Evolutionary conservation across 2,329 filamentous ascomycete species (phyloP), one percentile per base, ranked within the genome.

Genomic region (Aureobasidium zeae): DNA sequence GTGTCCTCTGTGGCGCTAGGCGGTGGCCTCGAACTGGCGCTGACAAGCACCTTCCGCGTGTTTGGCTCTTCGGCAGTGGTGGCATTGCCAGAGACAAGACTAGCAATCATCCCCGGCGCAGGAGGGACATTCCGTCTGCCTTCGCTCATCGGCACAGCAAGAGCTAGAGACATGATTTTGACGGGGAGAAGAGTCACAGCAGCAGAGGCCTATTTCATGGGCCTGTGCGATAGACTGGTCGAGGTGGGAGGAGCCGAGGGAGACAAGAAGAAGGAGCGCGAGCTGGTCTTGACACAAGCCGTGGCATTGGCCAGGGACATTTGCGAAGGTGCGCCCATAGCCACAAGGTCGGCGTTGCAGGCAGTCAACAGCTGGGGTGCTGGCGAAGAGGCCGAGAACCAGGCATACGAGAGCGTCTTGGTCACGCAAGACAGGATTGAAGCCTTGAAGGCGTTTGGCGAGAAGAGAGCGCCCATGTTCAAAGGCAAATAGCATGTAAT

Each of bases 71-170:
- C 80, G 24, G 83, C 86, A 12, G 68, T 72, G 17, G 78, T 98
- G 44, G 88, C 79, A 0, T 76, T 96, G 4, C 91, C 91, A 1
- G 91, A 98, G 63, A 96, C 91, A 1, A 75, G 88, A 2, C 74
- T 98, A 2, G 91, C 83, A 45, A 98, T 98, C 60, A 83, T 98
- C 51, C 91, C 91, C 3, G 91, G 91, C 47, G 91, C 89, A 2
- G 91, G 91, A 31, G 91, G 89, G 48, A 96, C 89, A 1, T 86
- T 86, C 63, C 81, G 91, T 8, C 77, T 98, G 1, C 86, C 87
- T 1, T 75, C 73, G 7, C 65, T 98, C 15, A 81, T 98, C 51
- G 91, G 91, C 4, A 67, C 83, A 17, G 71, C 74, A 19, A 79
- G 87, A 44, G 91, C 91, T n/a, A 74, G 88, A 38, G 89, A 98